Conservation (phyloP, 768 basidiomycete genomes). For the Xerocomellus intermedius region DNA sequence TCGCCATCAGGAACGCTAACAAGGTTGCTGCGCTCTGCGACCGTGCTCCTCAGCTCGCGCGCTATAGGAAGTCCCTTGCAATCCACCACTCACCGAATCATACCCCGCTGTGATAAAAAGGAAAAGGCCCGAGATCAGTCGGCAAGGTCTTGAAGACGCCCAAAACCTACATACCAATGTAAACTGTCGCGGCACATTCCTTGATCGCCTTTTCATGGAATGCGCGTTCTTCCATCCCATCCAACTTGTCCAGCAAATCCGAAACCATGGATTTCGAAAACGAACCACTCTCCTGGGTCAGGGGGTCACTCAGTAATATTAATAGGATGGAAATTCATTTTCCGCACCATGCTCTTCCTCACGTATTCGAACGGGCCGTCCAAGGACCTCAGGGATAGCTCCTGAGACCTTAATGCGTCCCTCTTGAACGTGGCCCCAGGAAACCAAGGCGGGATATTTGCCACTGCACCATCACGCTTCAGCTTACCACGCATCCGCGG, state of each 20-base stretch:
- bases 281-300: slow-evolving; percentile 22
- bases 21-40: slow-evolving; percentile 25
- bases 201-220: slow-evolving; percentile 26
- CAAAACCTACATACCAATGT: slow-evolving; percentile 23
- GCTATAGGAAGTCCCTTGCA: not conserved
- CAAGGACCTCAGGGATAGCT: slow-evolving; percentile 23
- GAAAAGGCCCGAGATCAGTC: not conserved
- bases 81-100: slow-evolving; percentile 21
- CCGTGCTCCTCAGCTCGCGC: not conserved
- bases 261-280: slow-evolving; percentile 31
- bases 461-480: slow-evolving; percentile 16
- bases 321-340: not conserved
- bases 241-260: slow-evolving; percentile 19
- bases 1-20: slow-evolving; percentile 26
- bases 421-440: slow-evolving; percentile 31
- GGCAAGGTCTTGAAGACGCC: not conserved
- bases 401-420: slow-evolving; percentile 26
- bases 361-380: slow-evolving; percentile 31
- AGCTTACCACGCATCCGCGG: not conserved
- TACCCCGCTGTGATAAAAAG: slow-evolving; percentile 21
- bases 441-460: slow-evolving; percentile 30
- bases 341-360: slow-evolving; percentile 24
- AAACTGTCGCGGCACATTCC: slow-evolving; percentile 30
- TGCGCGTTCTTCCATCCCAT: slow-evolving; percentile 14
- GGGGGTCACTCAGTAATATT: not conserved